phyloP scores from a whole-genome alignment of 192 early-diverging fungal genomes.

The Funneliformis geosporum region DNA sequence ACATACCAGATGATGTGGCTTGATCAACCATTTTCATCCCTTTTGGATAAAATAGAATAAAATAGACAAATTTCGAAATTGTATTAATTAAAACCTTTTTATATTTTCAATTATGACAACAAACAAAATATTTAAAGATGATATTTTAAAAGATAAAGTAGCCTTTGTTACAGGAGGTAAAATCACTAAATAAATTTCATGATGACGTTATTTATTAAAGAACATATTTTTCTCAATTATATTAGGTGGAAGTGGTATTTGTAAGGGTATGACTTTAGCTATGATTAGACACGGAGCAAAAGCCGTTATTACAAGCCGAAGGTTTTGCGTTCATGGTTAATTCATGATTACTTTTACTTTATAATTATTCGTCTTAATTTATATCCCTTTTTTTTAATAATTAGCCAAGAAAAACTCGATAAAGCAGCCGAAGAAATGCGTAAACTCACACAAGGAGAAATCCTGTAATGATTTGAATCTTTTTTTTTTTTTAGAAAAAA shows the following conservation, averaged over 20 bases:
- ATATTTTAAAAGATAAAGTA: conserved; percentile 61
- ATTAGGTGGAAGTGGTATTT: conserved; percentile 65
- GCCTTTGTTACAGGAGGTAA: conserved; percentile 60
- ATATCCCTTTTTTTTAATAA: not conserved
- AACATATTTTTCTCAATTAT: too few relatives aligned
- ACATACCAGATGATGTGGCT: too few relatives aligned
- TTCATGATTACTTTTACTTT: not conserved
- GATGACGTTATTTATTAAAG: too few relatives aligned
- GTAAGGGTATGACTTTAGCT: conserved; percentile 67
- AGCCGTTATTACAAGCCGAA: conserved; percentile 65
- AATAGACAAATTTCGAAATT: too few relatives aligned
- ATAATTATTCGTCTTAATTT: not conserved
- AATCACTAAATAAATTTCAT: too few relatives aligned
- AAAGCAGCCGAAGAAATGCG: conserved; percentile 64
- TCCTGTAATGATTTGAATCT: conserved; percentile 42
- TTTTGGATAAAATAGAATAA: too few relatives aligned
- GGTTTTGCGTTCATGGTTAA: conserved; percentile 31
- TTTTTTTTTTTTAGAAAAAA: not conserved
- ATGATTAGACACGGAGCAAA: conserved; percentile 62
- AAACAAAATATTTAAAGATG: conserved; percentile 39
- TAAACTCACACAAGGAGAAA: conserved; percentile 55
- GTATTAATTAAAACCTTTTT: too few relatives aligned
- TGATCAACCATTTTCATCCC: too few relatives aligned
- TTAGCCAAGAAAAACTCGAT: conserved; percentile 61
- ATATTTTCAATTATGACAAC: not conserved